Conservation (phyloP, 2,329 filamentous ascomycete species). For the Byssoonygena ceratinophila region DNA sequence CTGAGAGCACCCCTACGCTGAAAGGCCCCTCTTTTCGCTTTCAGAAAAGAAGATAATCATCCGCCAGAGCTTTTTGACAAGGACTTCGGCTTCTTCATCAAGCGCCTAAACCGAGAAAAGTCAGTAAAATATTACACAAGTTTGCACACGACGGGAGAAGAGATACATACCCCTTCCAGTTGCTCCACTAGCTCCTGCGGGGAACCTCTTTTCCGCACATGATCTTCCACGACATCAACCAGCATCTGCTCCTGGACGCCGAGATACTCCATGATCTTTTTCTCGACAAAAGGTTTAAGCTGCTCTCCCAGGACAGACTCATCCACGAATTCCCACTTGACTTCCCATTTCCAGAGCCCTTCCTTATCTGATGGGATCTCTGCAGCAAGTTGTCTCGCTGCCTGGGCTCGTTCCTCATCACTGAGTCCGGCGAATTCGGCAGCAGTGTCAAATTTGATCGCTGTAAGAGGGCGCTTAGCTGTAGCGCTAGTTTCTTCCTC, state of each 20-base stretch:
- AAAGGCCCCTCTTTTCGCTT: conserved; percentile 78
- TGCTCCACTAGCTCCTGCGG: conserved; percentile 77
- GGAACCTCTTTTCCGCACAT: conserved; percentile 62
- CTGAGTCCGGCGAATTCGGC: conserved; percentile 58
- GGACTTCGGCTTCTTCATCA: conserved; percentile 84
- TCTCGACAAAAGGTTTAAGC: conserved; percentile 87
- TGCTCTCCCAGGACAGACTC: conserved; percentile 71
- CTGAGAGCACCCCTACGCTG: conserved; percentile 41
- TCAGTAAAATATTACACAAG: conserved; percentile 27
- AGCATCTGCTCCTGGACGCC: conserved; percentile 94
- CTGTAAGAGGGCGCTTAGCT: conserved; percentile 64
- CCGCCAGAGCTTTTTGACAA: conserved; percentile 95
- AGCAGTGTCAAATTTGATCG: conserved; percentile 68
- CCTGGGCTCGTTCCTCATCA: conserved; percentile 77
- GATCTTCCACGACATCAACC: conserved; percentile 83
- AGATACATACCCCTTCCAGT: conserved; percentile 60
- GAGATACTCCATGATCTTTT: conserved; percentile 94
- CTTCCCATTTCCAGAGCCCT: conserved; percentile 80
- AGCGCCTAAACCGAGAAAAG: conserved; percentile 54
- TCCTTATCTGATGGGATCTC: conserved; percentile 83
- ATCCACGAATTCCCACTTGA: conserved; percentile 88
- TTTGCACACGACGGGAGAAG: not conserved
- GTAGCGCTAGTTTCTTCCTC: conserved; percentile 69
- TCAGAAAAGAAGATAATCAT: conserved; percentile 98
- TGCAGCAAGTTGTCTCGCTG: conserved; percentile 67